Base-by-base conservation (phyloP, 495 filamentous ascomycete genomes). In the Penicillium cinerascens region DNA sequence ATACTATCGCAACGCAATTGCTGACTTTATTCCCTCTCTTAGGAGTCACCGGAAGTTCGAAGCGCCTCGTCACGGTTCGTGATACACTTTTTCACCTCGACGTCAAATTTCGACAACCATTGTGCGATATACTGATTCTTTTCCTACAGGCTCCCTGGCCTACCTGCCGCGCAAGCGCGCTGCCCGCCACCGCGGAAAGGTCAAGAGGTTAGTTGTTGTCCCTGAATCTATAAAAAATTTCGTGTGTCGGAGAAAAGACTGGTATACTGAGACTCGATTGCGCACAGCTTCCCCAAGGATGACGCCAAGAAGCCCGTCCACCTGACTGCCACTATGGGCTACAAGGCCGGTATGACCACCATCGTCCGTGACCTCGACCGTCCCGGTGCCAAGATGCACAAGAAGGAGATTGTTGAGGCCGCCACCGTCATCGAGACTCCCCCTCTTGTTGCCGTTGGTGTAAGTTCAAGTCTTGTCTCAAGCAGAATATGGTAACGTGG, bases 261-360 rank as follows among this genome's bases (percentile, higher is more conserved):
- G 54, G 53, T 67, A 68, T 69, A 58, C 67, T 72, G 56, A 78
- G 58, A 60, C 53, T 46, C 52, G 36, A 25, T 65, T 72, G 58
- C 60, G 63, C 67, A 35, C 76, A 91, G 89, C 80, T 99, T 99
- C 87, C 95, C 95, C 70, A 97, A 97, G 83, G 95, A 99, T 88
- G 91, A 99, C 82, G 79, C 91, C 61, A 97, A 97, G 86, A 93
- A 97, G 83, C 89, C 92, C 66, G 92, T 97, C 76, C 95, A 99
- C 82, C 82, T 99, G 64, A 99, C 95, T 56, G 95, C 95, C 74
- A 82, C 88, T 70, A 91, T 99, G 84, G 95, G 95, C 73, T 99
- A 99, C 87, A 99, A 99, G 89, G 95, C 95, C 70, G 95, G 95
- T 79, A 99, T 99, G 95, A 96, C 90, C 74, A 99, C 95, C 62